These are phyloP conservation scores for Chaetomiaceae sp. DNA, from an alignment of 2,329 filamentous ascomycete genomes.

Conservation along the genomic window DNA sequence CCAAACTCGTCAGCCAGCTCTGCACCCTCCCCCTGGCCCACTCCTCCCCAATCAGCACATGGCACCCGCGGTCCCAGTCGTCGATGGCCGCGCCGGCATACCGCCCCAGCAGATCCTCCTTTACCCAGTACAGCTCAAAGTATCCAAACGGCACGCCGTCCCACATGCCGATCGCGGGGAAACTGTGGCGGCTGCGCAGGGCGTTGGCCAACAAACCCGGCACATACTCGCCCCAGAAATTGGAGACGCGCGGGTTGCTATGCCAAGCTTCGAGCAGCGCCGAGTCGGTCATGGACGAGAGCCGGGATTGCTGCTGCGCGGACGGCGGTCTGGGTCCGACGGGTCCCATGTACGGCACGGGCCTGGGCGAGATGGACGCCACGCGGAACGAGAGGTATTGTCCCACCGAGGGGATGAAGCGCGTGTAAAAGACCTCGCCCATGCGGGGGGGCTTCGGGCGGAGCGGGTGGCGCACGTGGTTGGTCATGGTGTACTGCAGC, in stretches of 20 bases:
- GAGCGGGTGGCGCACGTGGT: conserved; percentile 76
- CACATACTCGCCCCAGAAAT: conserved; percentile 75
- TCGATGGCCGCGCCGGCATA: conserved; percentile 56
- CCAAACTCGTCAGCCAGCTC: conserved; percentile 76
- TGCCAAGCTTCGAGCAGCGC: conserved; percentile 79
- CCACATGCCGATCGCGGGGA: conserved; percentile 90
- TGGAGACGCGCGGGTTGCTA: conserved; percentile 73
- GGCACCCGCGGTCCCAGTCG: conserved; percentile 84
- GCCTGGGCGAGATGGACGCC: conserved; percentile 62
- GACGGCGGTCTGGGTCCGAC: conserved; percentile 39
- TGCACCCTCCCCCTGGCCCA: conserved; percentile 81
- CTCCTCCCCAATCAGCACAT: conserved; percentile 86
- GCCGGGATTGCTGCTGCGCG: conserved; percentile 33
- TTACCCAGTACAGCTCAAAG: conserved; percentile 98
- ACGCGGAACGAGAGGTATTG: conserved; percentile 89
- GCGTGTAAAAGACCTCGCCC: conserved; percentile 86
- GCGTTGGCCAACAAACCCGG: conserved; percentile 62
- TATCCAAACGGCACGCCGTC: conserved; percentile 94
- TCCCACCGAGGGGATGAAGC: conserved; percentile 74
- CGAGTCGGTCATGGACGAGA: conserved; percentile 47
- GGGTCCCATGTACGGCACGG: conserved; percentile 62
- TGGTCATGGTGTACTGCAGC: conserved; percentile 73
- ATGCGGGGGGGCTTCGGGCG: conserved; percentile 85
- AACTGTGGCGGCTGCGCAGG: conserved; percentile 67
- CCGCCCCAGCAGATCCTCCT: conserved; percentile 76